Base-by-base conservation (phyloP, 192 early-diverging fungal genomes). In the Entrophospora sp. region DNA sequence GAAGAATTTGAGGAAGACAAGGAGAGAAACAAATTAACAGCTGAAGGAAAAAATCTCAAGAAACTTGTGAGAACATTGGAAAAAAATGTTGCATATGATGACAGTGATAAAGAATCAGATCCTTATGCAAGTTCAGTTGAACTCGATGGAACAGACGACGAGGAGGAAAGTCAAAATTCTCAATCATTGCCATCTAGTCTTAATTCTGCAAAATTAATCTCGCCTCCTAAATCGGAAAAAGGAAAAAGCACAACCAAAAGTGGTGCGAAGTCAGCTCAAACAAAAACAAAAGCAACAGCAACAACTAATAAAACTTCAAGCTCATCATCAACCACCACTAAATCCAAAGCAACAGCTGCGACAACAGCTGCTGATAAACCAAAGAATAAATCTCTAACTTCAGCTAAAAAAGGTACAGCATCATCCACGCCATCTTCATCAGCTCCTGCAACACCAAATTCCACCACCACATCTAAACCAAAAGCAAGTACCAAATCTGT, bases 51-150 rank as follows among this genome's bases (percentile, higher is more conserved):
- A 63, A 75, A 82, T 35, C 53, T 91, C 65, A 79, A 80, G 48
- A 88, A 89, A 68, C 73, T 85, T 1, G 75, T 89, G 9, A 70
- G 81, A 40, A 83, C 87, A 48, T 55, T 79, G 27, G 85, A 89
- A 64, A 77, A 78, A 46, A 86, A 88, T 64, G 72, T 73, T 37
- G 82, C 69, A 0, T 85, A 87, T 69, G 45, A 46, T 22, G 87
- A 82, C 18, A 83, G 81, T 69, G 81, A 84, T 34, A 74, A 77
- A 28, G 81, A 84, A 24, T 69, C 65, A 20, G 79, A 81, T 75
- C 79, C 80, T 1, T 83, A 86, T 75, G 77, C 75, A 1, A 75
- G 73, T 46, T 75, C 76, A 68, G 79, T 68, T 48, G 44, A 59
- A 24, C 8, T 12, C 44, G 34, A 34, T 30, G 63, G 32, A 28